Base-by-base conservation (phyloP, 352 stramenopile species). In the Pythium aquatile region DNA sequence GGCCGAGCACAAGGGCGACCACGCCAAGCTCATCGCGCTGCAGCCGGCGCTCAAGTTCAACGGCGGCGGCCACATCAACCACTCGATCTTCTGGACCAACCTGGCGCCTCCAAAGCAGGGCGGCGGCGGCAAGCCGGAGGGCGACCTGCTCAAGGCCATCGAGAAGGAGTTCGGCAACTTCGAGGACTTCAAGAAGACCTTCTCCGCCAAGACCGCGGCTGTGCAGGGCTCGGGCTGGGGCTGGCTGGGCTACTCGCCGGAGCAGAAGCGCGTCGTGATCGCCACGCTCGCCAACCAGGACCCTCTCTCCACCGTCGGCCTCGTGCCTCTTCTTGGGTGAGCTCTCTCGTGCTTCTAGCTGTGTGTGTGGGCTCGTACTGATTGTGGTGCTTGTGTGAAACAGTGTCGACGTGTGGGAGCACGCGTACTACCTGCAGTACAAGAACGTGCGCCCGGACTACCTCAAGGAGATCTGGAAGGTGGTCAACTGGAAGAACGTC, bases 51-150 rank as follows among this genome's bases (percentile, higher is more conserved):
- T 99, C 52, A 97, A 98, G 70, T 99, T 99, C 78, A 99, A 99
- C 79, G 97, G 97, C 20, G 97, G 97, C 14, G 97, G 97, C 61
- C 97, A 99, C 76, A 76, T 99, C 29, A 99, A 99, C 77, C 97
- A 99, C 79, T 97, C 94, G 58, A 94, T 99, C 66, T 99, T 99
- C 79, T 99, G 97, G 97, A 97, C 98, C 67, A 99, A 98, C 79
- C 74, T 98, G 48, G 83, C 88, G 29, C 88, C 90, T 3, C 70
- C 73, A n/a, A 79, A 62, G 44, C 63, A 92, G 55, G 87, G 85
- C 51, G 92, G 90, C 39, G 89, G 88, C 42, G 88, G 85, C 37
- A 83, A 94, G 58, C 88, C 90, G 26, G 70, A 85, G 13, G 91
- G 90, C 53, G 87, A 86, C 16, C 78, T 99, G 46, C 84, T 79